Percentiles rank a stretch among this genome's conserved stretches.
phyloP scores from a whole-genome alignment of 495 filamentous ascomycete genomes.

The Aspergillus cristatus region DNA sequence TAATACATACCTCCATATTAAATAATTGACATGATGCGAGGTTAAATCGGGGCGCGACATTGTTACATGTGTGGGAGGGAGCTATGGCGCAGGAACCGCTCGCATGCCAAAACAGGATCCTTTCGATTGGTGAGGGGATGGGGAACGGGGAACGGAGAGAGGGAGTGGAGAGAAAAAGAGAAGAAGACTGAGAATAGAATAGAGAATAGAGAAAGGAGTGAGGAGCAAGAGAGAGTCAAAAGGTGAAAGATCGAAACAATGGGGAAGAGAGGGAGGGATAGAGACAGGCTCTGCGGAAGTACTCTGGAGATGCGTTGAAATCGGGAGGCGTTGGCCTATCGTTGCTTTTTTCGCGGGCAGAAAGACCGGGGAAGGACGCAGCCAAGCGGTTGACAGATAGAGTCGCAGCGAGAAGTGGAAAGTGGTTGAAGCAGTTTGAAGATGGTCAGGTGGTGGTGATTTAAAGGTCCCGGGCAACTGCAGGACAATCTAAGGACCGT shows the following conservation, averaged over 20 bases:
- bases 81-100: constrained; percentile 22
- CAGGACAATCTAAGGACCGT: too few species aligned
- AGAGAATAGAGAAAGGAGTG: constrained; percentile 7
- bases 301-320: too few species aligned
- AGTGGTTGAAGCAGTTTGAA: too few species aligned
- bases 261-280: not conserved
- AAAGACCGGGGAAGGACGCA: not conserved
- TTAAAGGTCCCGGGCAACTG: too few species aligned
- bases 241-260: not conserved
- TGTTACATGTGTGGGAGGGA: constrained; percentile 35
- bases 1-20: constrained; percentile 88
- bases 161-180: constrained; percentile 7
- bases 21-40: constrained; percentile 93
- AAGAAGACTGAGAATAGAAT: constrained; percentile 5
- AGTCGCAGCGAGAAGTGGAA: too few species aligned
- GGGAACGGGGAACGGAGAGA: constrained; percentile 8
- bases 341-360: not conserved
- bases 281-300: too few species aligned
- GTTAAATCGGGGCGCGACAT: constrained; percentile 54
- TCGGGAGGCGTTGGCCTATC: too few species aligned
- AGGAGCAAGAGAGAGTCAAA: constrained; percentile 5
- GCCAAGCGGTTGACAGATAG: constrained; percentile 3
- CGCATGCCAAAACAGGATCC: constrained; percentile 36
- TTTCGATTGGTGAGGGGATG: constrained; percentile 4
- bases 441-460: too few species aligned